These are phyloP conservation scores for Solanum raphanifolium DNA, from an alignment of 257 asterid genomes.

Conservation along the genomic window DNA sequence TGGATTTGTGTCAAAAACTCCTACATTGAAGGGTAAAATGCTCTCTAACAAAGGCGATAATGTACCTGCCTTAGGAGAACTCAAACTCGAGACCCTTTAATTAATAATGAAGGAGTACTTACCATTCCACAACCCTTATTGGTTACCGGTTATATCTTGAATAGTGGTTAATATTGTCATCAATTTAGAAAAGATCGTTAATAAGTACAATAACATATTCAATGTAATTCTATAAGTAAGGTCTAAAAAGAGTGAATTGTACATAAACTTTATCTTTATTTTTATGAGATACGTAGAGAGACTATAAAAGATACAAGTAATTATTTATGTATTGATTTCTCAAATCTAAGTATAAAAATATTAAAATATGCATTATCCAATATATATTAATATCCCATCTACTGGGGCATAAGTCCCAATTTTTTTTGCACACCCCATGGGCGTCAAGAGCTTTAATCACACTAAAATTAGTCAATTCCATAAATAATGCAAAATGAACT, in stretches of 20 bases:
- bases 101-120: not conserved
- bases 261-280: accelerated
- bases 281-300: not conserved
- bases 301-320: not conserved
- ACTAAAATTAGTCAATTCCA: not conserved
- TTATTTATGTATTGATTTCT: not conserved
- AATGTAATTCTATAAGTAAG: not conserved
- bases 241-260: accelerated
- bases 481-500: not conserved
- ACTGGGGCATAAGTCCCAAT: not conserved
- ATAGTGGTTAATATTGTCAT: not conserved
- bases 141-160: not conserved
- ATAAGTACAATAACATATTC: not conserved
- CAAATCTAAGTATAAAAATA: not conserved
- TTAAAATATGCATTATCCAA: not conserved
- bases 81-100: not conserved
- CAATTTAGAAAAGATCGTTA: not conserved
- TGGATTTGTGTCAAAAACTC: accelerated
- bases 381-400: not conserved
- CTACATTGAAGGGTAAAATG: accelerated
- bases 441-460: not conserved
- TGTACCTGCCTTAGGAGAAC: not conserved
- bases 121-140: not conserved
- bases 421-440: not conserved
- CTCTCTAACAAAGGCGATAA: accelerated